Percentiles rank a stretch among this genome's conserved stretches.
These are phyloP conservation scores for Paraphysoderma sedebokerense DNA, from an alignment of 371 early-diverging fungal genomes.

Conservation along the genomic window DNA sequence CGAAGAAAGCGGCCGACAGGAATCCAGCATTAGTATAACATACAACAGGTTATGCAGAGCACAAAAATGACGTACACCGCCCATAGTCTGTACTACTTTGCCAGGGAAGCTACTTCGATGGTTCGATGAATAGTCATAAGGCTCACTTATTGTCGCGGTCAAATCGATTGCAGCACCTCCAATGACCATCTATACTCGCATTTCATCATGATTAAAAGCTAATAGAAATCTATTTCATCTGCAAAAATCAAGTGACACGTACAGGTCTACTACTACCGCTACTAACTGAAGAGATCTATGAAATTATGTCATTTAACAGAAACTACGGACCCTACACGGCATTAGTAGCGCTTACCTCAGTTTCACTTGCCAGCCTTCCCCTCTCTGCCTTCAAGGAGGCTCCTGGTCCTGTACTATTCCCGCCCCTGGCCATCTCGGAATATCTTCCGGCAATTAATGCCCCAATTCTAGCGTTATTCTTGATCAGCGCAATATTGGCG, in stretches of 20 bases:
- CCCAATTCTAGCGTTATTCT: conserved; percentile 76
- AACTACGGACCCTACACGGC: conserved; percentile 5
- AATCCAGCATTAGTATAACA: too few relatives aligned
- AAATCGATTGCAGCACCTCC: conserved; percentile 77
- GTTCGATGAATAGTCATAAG: too few relatives aligned
- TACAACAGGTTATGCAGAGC: too few relatives aligned
- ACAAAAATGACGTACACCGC: too few relatives aligned
- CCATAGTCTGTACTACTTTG: conserved; percentile 35
- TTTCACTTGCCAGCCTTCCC: not conserved
- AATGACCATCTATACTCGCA: conserved; percentile 36
- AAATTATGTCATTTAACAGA: not conserved
- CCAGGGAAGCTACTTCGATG: conserved; percentile 79
- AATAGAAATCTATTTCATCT: not conserved
- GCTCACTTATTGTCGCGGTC: too few relatives aligned
- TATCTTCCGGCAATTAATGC: conserved; percentile 48
- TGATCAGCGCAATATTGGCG: conserved; percentile 76
- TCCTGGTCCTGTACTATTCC: not conserved
- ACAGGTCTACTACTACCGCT: not conserved
- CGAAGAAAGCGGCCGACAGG: too few relatives aligned
- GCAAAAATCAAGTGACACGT: not conserved
- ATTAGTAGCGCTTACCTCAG: conserved; percentile 8
- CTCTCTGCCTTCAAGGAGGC: not conserved
- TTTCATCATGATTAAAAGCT: not conserved
- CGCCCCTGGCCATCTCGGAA: conserved; percentile 10
- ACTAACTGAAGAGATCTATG: not conserved